Evolutionary conservation across 2,329 filamentous ascomycete genomes (phyloP), one percentile per base, ranked within the genome.

Genomic region (Fusarium udum): DNA sequence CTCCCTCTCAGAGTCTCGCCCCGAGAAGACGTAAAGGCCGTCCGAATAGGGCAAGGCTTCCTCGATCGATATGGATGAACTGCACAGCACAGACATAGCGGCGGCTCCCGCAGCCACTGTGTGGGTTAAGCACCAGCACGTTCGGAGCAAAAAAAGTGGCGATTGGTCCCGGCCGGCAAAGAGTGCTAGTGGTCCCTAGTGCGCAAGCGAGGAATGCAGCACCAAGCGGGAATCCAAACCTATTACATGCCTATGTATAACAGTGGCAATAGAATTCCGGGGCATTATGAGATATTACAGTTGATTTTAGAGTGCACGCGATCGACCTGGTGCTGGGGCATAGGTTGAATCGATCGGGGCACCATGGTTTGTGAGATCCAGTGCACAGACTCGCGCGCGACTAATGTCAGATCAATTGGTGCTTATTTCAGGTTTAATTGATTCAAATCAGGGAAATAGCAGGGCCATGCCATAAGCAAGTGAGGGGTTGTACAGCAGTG

Each of bases 61-160:
- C 7, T 3, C 10, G 51, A 37, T 37, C 28, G 9, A 31, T 31
- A 12, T 56, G 14, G 24, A 24, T 11, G 18, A 5, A 1, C 20
- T 55, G 24, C 36, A 32, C 39, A 26, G 39, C 39, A 57, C 28
- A 57, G 53, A 46, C 39, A 57, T 20, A 34, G 37, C 49, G 57
- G 49, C 22, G 24, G 34, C 49, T 69, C 57, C 66, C 57, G 66
- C 49, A 63, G 64, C 49, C 66, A 63, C 39, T 40, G 8, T 28
- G 49, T 15, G 34, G 22, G 45, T 7, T 3, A n/a, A 8, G 2
- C 28, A 48, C 28, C 14, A 31, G 3, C 10, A 24, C 28, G 7
- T n/a, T 22, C 11, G 37, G 28, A 20, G 15, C 49, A 22, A 52
- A 53, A 6, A 11, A 18, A 15, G 43, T 58, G 43, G 61, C 24